Base-by-base conservation (phyloP, 176 grass and related monocot species). In the Puya raimondii region DNA sequence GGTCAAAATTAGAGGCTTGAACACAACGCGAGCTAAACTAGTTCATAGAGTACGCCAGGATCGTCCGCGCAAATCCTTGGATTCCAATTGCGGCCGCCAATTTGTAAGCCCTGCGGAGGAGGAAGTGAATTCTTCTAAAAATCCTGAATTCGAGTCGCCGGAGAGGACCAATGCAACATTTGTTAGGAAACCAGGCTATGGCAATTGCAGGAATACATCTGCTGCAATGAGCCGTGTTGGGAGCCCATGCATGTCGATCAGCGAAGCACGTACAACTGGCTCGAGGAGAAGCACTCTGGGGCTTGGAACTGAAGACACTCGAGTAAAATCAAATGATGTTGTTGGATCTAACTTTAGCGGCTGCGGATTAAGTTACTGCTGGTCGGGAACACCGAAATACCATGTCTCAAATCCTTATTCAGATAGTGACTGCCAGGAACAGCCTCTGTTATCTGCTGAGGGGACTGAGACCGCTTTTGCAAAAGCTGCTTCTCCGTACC, bases 291-390 rank as follows among this genome's bases (percentile, higher is more conserved):
- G 66, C 50, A 47, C 75, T 25, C 63, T 78, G 49, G 68, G 69
- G 3, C 64, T 51, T 83, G 66, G 72, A 83, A 96, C 82, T 2
- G 82, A 85, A 52, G 91, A 85, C 47, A 86, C 92, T 53, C 80
- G 81, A 72, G 20, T 84, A 18, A 91, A 87, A 74, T 90, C 86
- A 1, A 92, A 97, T 83, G 94, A 90, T 79, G 82, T 92, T 64
- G 83, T 80, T 9, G 85, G 81, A 75, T 90, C 94, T 67, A 92
- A 92, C 75, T 97, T 97, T 57, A 97, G 86, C 73, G 94, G 94
- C 4, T 97, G 94, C 11, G 94, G 94, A 59, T 92, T 97, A 83
- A 90, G 94, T 69, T 97, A 92, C 53, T 97, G 94, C 72, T 97
- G 94, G 94, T 97, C 86, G 52, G 94, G 89, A 78, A 84, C 86